Evolutionary conservation across 2,329 filamentous ascomycete genomes (phyloP).

Genomic region (Aureobasidium uvarum): DNA sequence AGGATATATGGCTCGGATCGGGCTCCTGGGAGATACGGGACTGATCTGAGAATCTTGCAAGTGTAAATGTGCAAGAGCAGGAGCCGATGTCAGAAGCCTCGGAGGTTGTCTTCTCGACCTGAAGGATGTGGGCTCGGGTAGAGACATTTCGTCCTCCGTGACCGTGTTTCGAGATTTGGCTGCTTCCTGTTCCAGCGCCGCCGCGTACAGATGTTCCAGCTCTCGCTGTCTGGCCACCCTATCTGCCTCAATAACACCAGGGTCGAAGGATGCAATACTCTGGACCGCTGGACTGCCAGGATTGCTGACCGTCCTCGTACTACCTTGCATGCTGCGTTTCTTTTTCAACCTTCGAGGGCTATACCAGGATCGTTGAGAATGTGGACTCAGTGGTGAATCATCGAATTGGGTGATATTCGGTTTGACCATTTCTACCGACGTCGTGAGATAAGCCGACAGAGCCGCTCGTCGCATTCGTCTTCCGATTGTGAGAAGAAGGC

Average conservation of each 20-base stretch:
- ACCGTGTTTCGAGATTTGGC: constrained; percentile 40
- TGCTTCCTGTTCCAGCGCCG: constrained; percentile 84
- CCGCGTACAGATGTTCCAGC: constrained; percentile 85
- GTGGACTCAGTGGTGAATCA: constrained; percentile 38
- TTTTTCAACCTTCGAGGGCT: constrained; percentile 31
- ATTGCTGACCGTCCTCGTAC: constrained; percentile 44
- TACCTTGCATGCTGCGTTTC: constrained; percentile 34
- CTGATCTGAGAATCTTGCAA: constrained; percentile 39
- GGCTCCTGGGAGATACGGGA: constrained; percentile 39
- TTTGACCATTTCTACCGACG: constrained; percentile 60
- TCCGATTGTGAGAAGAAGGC: constrained; percentile 52
- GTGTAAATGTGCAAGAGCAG: constrained; percentile 34
- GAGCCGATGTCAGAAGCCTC: constrained; percentile 33
- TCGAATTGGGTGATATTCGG: constrained; percentile 40
- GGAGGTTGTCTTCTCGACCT: constrained; percentile 29
- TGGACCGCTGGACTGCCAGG: constrained; percentile 47
- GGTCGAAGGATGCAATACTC: constrained; percentile 71
- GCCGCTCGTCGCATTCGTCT: constrained; percentile 46
- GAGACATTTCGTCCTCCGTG: constrained; percentile 21
- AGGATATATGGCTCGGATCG: constrained; percentile 51
- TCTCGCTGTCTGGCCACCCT: constrained; percentile 73
- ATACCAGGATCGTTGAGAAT: constrained; percentile 36
- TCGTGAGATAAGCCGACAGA: constrained; percentile 48
- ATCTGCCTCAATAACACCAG: constrained; percentile 71
- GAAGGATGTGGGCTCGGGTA: background rate